These are phyloP conservation scores for Xenosphaeropsis pyriputrescens DNA, from an alignment of 2,329 filamentous ascomycete species.

Conservation along the genomic window DNA sequence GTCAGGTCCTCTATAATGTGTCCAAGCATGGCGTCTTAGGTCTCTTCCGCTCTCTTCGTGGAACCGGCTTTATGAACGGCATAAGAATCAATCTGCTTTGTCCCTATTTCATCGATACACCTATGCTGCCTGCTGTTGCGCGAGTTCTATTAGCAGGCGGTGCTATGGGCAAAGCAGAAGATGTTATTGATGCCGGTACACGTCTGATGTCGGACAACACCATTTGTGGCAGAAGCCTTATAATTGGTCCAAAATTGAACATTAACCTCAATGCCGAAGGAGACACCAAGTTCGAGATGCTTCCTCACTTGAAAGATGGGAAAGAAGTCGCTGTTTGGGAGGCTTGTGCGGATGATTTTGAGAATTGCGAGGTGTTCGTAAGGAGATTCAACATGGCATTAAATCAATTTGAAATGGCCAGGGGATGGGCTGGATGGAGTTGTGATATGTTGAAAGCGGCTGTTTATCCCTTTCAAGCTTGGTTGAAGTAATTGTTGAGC, in stretches of 20 bases:
- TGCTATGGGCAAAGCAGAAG: slow-evolving; percentile 32
- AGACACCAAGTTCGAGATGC: slow-evolving; percentile 20
- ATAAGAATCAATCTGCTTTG: slow-evolving; percentile 51
- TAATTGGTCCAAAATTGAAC: slow-evolving; percentile 39
- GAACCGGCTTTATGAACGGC: slow-evolving; percentile 29
- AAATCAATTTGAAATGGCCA: slow-evolving; percentile 30
- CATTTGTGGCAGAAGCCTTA: slow-evolving; percentile 40
- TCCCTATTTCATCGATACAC: slow-evolving; percentile 52
- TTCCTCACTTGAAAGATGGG: slow-evolving; percentile 5
- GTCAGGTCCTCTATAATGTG: slow-evolving; percentile 37
- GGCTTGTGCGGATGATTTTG: slow-evolving; percentile 41
- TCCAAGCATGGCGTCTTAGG: slow-evolving; percentile 55
- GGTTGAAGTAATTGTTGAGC: neutral
- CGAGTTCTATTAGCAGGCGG: slow-evolving; percentile 39
- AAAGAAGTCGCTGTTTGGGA: slow-evolving; percentile 40
- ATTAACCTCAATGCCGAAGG: slow-evolving; percentile 18
- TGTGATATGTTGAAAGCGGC: slow-evolving; percentile 10
- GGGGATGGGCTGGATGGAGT: slow-evolving; percentile 35
- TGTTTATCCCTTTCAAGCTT: slow-evolving; percentile 8
- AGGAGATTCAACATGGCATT: slow-evolving; percentile 36
- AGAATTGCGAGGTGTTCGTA: slow-evolving; percentile 39
- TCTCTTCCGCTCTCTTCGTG: slow-evolving; percentile 42
- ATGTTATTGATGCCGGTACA: slow-evolving; percentile 50
- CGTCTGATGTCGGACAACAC: slow-evolving; percentile 42
- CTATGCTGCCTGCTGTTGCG: slow-evolving; percentile 33